Conservation (phyloP, 805 yeast genomes). For the Hanseniaspora lindneri region DNA sequence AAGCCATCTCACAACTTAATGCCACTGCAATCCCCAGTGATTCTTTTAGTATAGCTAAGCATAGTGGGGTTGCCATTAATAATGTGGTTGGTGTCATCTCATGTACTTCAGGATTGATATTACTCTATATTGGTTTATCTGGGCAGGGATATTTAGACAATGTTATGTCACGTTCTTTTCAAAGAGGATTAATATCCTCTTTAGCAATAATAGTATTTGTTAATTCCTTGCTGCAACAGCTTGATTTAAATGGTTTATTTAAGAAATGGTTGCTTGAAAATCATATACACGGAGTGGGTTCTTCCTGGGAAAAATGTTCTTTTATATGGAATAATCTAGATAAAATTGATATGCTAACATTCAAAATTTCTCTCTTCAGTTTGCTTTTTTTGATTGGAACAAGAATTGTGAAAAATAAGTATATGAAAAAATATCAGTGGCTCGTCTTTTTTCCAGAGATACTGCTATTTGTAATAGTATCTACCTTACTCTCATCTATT, state of each 20-base stretch:
- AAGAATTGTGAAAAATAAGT: conserved; percentile 9
- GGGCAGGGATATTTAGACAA: conserved; percentile 15
- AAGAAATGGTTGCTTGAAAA: conserved; percentile 8
- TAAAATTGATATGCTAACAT: conserved; percentile 4
- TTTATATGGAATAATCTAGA: conserved; percentile 9
- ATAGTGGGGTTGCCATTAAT: background rate
- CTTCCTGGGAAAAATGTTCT: conserved; percentile 14
- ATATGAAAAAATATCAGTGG: conserved; percentile 4
- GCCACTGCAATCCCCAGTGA: background rate
- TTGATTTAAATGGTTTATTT: conserved; percentile 1
- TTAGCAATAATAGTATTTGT: conserved; percentile 15
- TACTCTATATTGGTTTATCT: conserved; percentile 8
- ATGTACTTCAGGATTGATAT: conserved; percentile 9
- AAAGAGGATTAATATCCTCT: conserved; percentile 16
- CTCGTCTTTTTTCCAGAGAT: conserved; percentile 15
- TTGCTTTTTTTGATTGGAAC: conserved; percentile 10
- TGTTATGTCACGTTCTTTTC: conserved; percentile 15
- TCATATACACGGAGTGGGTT: conserved; percentile 11
- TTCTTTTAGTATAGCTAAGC: background rate
- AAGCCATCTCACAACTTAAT: conserved; percentile 11
- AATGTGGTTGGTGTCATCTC: conserved; percentile 10
- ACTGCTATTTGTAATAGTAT: conserved; percentile 8
- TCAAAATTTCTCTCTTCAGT: conserved; percentile 4
- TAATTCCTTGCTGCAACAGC: conserved; percentile 9
- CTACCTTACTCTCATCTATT: conserved; percentile 1